These are phyloP conservation scores for Talaromyces marneffei DNA, from an alignment of 2,329 filamentous ascomycete species.

Conservation along the genomic window DNA sequence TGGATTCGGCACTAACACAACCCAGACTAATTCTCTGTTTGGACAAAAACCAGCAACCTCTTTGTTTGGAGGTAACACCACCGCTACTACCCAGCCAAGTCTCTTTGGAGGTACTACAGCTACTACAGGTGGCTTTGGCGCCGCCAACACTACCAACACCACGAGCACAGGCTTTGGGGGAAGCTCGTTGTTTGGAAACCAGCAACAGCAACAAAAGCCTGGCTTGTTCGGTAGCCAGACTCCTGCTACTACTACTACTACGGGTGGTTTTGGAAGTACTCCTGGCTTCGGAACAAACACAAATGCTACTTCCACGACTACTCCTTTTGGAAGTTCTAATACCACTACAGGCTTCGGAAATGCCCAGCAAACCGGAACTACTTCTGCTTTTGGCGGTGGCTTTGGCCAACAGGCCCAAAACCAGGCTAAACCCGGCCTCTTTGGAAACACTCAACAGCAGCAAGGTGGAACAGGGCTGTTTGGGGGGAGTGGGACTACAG, in stretches of 20 bases:
- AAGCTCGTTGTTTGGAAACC: slow-evolving; percentile 40
- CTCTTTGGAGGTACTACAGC: slow-evolving; percentile 39
- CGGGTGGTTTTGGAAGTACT: slow-evolving; percentile 25
- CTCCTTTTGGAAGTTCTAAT: slow-evolving; percentile 36
- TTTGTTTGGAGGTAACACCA: slow-evolving; percentile 31
- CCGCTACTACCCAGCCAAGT: slow-evolving; percentile 30
- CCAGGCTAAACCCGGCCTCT: slow-evolving; percentile 33
- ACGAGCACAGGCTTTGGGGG: slow-evolving; percentile 27
- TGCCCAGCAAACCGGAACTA: slow-evolving; percentile 22
- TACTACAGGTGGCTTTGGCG: slow-evolving; percentile 26
- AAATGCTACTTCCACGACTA: slow-evolving; percentile 32
- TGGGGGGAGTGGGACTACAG: slow-evolving; percentile 21
- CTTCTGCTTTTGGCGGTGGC: slow-evolving; percentile 38
- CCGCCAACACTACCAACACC: slow-evolving; percentile 20
- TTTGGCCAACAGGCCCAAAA: slow-evolving; percentile 35
- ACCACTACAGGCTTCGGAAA: slow-evolving; percentile 43
- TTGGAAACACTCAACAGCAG: slow-evolving; percentile 39
- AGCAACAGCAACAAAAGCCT: slow-evolving; percentile 32
- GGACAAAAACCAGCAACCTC: slow-evolving; percentile 38
- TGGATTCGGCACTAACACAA: slow-evolving; percentile 30
- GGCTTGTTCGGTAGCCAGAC: slow-evolving; percentile 33
- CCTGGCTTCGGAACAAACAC: slow-evolving; percentile 31
- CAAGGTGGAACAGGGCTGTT: slow-evolving; percentile 42
- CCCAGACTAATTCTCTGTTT: slow-evolving; percentile 36
- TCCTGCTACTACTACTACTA: slow-evolving; percentile 12